phyloP scores from a whole-genome alignment of 2,329 filamentous ascomycete genomes.

The Aaosphaeria pasadenensis region DNA sequence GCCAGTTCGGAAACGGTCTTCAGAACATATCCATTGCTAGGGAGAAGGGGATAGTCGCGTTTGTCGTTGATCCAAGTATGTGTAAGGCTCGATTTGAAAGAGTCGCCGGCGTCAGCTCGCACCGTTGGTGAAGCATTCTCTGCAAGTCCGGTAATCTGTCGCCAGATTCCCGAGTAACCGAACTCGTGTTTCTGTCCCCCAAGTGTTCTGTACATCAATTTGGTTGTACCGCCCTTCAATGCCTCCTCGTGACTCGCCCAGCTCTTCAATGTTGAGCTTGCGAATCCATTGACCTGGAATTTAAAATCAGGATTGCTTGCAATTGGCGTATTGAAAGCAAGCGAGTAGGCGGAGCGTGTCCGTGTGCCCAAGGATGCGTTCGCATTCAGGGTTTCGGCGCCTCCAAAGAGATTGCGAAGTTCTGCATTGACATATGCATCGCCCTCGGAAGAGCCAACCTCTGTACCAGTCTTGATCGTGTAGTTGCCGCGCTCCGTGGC shows the following conservation, averaged over 20 bases:
- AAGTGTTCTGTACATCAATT: conserved; percentile 68
- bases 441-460: conserved; percentile 89
- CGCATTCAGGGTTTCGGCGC: conserved; percentile 82
- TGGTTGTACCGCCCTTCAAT: conserved; percentile 72
- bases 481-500: conserved; percentile 78
- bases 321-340: conserved; percentile 78
- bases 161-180: conserved; percentile 78
- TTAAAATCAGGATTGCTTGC: conserved; percentile 79
- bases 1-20: conserved; percentile 81
- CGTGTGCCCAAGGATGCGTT: conserved; percentile 87
- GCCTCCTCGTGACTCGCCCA: conserved; percentile 95
- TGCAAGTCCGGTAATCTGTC: conserved; percentile 79
- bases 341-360: conserved; percentile 87
- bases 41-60: conserved; percentile 81
- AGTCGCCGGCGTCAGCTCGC: conserved; percentile 82
- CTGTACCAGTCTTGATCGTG: conserved; percentile 89
- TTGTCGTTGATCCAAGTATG: conserved; percentile 79
- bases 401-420: conserved; percentile 90
- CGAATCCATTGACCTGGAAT: conserved; percentile 74
- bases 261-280: conserved; percentile 80
- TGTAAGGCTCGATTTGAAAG: conserved; percentile 80
- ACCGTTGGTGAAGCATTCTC: conserved; percentile 76
- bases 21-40: conserved; percentile 75
- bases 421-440: conserved; percentile 86
- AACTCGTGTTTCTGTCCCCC: conserved; percentile 71